These are phyloP conservation scores for Sugiyamaella sp. DNA, from an alignment of 1,139 yeast species.

Conservation along the genomic window DNA sequence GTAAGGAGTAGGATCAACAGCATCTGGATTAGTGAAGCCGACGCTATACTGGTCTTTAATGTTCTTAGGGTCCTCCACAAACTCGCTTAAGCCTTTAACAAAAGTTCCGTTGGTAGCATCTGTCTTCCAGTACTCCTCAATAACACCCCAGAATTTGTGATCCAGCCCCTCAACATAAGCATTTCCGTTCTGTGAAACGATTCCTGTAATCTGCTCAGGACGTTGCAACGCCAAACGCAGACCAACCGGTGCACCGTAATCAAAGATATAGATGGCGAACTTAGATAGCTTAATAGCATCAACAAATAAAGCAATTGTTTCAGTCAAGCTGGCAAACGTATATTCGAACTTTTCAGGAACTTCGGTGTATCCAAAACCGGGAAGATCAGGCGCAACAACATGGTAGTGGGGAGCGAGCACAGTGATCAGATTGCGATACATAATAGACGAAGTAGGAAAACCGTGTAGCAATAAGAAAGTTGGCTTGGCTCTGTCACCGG, in stretches of 20 bases:
- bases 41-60: conserved; percentile 41
- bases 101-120: conserved; percentile 27
- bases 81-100: conserved; percentile 30
- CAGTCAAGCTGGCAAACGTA: conserved; percentile 44
- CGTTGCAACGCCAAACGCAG: conserved; percentile 44
- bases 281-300: conserved; percentile 38
- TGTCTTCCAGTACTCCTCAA: conserved; percentile 42
- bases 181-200: conserved; percentile 50
- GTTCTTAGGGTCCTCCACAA: conserved; percentile 32
- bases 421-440: conserved; percentile 46
- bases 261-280: conserved; percentile 47
- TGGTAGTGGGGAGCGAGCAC: conserved; percentile 44
- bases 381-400: conserved; percentile 51
- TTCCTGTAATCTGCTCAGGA: conserved; percentile 41
- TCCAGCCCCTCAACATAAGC: conserved; percentile 49
- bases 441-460: conserved; percentile 49
- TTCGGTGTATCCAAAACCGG: conserved; percentile 49
- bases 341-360: conserved; percentile 38
- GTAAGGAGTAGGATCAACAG: conserved; percentile 44
- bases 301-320: conserved; percentile 42
- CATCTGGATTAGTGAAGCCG: conserved; percentile 38
- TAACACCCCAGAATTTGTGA: conserved; percentile 45
- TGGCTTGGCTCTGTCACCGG: conserved; percentile 43
- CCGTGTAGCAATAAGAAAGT: conserved; percentile 49
- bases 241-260: conserved; percentile 51